These are phyloP conservation scores for Gentiana dahurica DNA, from an alignment of 257 asterid genomes.

Conservation along the genomic window DNA sequence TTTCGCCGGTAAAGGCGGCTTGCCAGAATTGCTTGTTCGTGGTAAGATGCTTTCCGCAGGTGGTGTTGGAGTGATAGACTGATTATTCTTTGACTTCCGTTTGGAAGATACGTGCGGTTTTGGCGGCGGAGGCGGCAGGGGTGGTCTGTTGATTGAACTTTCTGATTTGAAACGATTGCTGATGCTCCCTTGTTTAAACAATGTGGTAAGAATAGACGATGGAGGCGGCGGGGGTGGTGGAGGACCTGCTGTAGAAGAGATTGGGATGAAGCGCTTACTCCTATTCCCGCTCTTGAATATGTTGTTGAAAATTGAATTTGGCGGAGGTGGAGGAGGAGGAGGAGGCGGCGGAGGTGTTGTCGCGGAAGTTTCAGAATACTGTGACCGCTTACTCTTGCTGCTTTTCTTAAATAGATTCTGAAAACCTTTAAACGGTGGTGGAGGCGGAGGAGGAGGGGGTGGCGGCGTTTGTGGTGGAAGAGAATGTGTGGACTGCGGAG, in stretches of 20 bases:
- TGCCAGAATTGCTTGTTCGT: conserved; percentile 18
- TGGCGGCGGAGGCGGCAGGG: conserved; percentile 21
- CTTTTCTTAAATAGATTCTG: conserved; percentile 62
- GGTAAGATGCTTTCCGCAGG: conserved; percentile 18
- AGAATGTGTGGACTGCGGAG: conserved; percentile 28
- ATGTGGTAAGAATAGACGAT: conserved; percentile 45
- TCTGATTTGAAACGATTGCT: conserved; percentile 42
- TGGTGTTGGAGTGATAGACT: conserved; percentile 10
- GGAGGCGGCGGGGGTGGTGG: conserved; percentile 64
- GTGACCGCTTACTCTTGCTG: conserved; percentile 52
- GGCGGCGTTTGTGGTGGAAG: conserved; percentile 32
- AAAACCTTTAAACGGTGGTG: conserved; percentile 45
- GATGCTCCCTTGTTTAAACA: conserved; percentile 49
- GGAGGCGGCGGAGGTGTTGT: conserved; percentile 51
- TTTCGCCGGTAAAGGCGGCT: conserved; percentile 64
- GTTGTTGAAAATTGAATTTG: conserved; percentile 58
- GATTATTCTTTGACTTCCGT: conserved; percentile 2
- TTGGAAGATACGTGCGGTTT: conserved; percentile 3
- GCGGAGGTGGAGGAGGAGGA: conserved; percentile 51
- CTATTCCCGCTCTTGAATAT: conserved; percentile 46
- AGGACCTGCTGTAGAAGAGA: conserved; percentile 33
- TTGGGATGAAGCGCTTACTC: conserved; percentile 39
- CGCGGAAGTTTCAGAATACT: conserved; percentile 33
- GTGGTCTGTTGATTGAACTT: conserved; percentile 17
- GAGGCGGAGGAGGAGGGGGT: conserved; percentile 60